A percentile compares a stretch with the other conserved stretches of the same genome.
These are phyloP conservation scores for Chenopodium quinoa DNA, from an alignment of 148 eudicot genomes.

Conservation along the genomic window DNA sequence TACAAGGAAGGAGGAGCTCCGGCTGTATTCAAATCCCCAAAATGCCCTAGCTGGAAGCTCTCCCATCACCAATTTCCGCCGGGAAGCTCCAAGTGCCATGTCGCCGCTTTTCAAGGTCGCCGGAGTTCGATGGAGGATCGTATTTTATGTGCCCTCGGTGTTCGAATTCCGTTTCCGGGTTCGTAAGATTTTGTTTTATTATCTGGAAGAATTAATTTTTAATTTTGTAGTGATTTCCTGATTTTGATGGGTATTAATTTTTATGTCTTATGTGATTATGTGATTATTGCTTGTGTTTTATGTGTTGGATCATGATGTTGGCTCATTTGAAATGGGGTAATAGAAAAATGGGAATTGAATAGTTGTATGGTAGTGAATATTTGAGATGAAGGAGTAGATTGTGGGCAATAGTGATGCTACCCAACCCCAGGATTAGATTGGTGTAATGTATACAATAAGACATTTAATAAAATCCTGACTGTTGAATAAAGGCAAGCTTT, in stretches of 20 bases:
- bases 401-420: not conserved
- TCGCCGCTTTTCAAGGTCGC: constrained; percentile 67
- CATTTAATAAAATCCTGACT: not conserved
- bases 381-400: not conserved
- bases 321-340: no score
- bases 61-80: constrained; percentile 35
- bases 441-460: not conserved
- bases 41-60: constrained; percentile 91
- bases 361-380: not conserved
- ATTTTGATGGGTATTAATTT: not conserved
- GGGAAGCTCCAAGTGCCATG: constrained; percentile 46
- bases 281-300: not conserved
- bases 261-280: not conserved
- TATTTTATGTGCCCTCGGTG: constrained; percentile 61
- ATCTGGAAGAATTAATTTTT: not conserved
- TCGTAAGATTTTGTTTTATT: constrained; percentile 6
- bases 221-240: not conserved
- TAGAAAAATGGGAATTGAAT: no score
- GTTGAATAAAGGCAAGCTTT: not conserved
- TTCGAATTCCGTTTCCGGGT: constrained; percentile 93
- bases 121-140: constrained; percentile 85
- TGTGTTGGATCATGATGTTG: not conserved
- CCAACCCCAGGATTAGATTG: not conserved
- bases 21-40: constrained; percentile 89
- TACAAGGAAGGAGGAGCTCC: constrained; percentile 95